Evolutionary conservation across 1,284 basidiomycete genomes (phyloP).

Genomic region (Moesziomyces parantarcticus): DNA sequence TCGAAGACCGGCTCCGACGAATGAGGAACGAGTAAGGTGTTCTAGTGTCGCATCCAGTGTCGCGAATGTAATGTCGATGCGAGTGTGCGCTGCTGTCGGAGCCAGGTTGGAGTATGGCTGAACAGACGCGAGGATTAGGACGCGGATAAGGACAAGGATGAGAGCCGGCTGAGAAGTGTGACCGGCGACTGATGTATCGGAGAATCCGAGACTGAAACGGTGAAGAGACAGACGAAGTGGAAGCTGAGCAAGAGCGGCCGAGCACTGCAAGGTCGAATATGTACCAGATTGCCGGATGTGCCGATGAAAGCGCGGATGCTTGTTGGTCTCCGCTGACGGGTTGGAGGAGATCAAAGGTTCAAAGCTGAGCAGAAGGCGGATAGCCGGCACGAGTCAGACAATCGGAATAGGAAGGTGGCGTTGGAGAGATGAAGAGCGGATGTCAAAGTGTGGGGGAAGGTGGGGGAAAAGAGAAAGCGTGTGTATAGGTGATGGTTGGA

Average conservation of each 20-base stretch:
- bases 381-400: not conserved
- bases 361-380: not conserved
- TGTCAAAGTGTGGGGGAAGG: constrained; percentile 3
- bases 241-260: not conserved
- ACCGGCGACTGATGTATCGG: not conserved
- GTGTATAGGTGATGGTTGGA: constrained; percentile 5
- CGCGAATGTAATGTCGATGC: not conserved
- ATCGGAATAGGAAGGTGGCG: constrained; percentile 9
- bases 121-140: too few species aligned
- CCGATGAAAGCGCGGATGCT: not conserved
- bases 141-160: too few species aligned
- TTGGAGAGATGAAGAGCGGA: constrained; percentile 3
- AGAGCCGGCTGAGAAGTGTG: too few species aligned
- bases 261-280: not conserved
- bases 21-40: not conserved
- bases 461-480: not conserved
- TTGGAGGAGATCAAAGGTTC: not conserved
- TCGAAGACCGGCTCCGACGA: constrained; percentile 36
- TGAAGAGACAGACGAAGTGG: not conserved
- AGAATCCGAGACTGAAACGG: not conserved
- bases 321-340: not conserved
- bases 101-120: too few species aligned
- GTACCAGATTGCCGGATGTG: not conserved
- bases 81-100: too few species aligned
- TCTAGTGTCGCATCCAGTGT: not conserved